Conservation (phyloP, 169 alveolate genomes). For the Plasmodium vivax region DNA sequence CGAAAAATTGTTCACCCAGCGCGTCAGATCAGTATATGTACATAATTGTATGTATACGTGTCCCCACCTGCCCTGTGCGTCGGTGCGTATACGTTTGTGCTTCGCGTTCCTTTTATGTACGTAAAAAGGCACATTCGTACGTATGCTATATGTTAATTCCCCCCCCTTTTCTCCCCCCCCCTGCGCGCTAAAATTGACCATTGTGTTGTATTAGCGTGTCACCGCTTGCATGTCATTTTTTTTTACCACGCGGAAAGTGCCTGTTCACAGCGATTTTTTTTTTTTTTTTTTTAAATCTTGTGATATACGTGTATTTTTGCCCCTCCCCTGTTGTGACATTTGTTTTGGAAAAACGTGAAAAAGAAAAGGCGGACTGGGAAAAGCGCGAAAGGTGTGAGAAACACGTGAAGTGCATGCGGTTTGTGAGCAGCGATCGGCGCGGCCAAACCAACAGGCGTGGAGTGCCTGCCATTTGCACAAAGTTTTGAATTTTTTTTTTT, state of each 20-base stretch:
- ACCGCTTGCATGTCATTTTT: not conserved
- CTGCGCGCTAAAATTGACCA: not conserved
- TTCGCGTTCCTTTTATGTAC: not conserved
- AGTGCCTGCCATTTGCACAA: not conserved
- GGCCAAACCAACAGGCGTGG: not conserved
- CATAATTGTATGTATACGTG: constrained; percentile 9
- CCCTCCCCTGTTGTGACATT: not conserved
- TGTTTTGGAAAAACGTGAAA: not conserved
- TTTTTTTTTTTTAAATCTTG: not conserved
- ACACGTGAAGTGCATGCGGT: not conserved
- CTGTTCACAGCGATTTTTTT: not conserved
- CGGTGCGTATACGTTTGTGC: not conserved
- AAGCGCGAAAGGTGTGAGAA: not conserved
- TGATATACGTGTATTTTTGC: not conserved
- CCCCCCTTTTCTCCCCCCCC: not conserved
- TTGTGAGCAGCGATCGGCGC: not conserved
- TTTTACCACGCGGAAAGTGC: not conserved
- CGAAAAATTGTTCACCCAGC: not conserved
- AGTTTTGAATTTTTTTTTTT: not conserved
- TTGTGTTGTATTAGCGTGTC: not conserved
- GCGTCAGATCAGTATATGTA: not conserved
- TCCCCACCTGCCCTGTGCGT: not conserved
- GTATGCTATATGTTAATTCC: not conserved
- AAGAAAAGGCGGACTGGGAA: not conserved
- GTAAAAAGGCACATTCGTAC: not conserved